Evolutionary conservation across 345 rosid species (phyloP), one percentile per base, ranked within the genome.

Genomic region (Microthlaspi erraticum): DNA sequence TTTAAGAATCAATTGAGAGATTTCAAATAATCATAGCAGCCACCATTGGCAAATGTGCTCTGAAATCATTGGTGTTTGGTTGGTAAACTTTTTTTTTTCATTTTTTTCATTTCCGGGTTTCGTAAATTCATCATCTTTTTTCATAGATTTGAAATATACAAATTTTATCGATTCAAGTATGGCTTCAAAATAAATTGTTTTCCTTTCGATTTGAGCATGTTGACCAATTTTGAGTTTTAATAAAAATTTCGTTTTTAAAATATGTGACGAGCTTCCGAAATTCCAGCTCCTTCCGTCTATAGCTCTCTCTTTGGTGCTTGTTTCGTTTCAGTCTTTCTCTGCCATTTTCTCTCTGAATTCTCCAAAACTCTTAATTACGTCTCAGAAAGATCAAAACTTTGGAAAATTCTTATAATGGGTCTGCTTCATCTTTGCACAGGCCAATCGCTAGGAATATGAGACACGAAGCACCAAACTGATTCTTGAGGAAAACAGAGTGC

Each of bases 141-240:
- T 53, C 4, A 4, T 23, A 41, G 68, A 58, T 74, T 74, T 59
- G 44, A 41, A 16, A 7, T 10, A 49, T 13, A 48, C 18, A 4
- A 4, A 33, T 5, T 33, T 37, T 1, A 13, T 39, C 1, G 66
- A 64, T 17, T 54, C 55, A 46, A 33, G 39, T 2, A 59, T 18
- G 36, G 8, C 14, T 50, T 65, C 60, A 39, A 20, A 34, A 34
- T 16, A 31, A 7, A 42, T 62, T 64, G n/a, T 14, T 43, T 12
- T 51, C 17, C 16, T 71, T 33, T 9, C 26, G 72, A 74, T 74
- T 73, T 32, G 46, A 66, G 60, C 10, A 12, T 49, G 53, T 73
- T 74, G 78, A 66, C 78, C 46, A 74, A 41, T 66, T 73, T 59
- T 59, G 55, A 49, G 48, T 42, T 45, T 53, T 12, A 3, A 10